Evolutionary conservation across 345 rosid genomes (phyloP), one percentile per base, ranked within the genome.

Genomic region (Physaria fendleri): DNA sequence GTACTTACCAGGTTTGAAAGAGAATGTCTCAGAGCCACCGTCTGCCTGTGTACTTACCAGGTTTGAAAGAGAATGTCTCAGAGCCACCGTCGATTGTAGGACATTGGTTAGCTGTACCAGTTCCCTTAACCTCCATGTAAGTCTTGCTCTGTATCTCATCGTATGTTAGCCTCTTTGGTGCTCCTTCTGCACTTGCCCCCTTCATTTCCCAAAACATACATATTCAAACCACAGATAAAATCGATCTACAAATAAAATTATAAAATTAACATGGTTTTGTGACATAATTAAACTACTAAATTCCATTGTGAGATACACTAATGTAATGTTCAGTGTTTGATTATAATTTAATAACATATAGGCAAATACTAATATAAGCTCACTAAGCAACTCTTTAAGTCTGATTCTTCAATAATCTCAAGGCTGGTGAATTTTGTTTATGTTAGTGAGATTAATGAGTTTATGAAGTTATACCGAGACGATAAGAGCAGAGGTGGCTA

Each of bases 61-160:
- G 55, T 53, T 91, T 91, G 82, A 91, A 79, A 34, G 87, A 74
- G 47, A 91, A 91, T 5, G 77, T 59, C 39, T 84, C 90, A 0
- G 76, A 69, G 10, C 98, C 98, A 5, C 98, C 98, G 0, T 79
- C 95, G 5, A 88, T 73, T 32, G 79, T 78, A 4, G 92, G 96
- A 80, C 98, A 88, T 47, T 91, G 95, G 80, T 91, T 88, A 0
- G 92, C 98, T 0, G 98, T 88, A 47, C 98, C 98, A 0, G 87
- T 81, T 7, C 97, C 97, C 68, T 90, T 90, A 22, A 90, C 97
- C 76, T 90, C 97, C 83, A 81, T 32, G 82, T 90, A 87, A n/a
- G 97, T 90, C 72, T 85, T 87, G 82, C 97, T 87, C 81, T 90
- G 95, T 74, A 90, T 87, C 77, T 90, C 97, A 8, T 90, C 98